Evolutionary conservation across 2,329 filamentous ascomycete genomes (phyloP).

Genomic region (Apiospora pterosperma): DNA sequence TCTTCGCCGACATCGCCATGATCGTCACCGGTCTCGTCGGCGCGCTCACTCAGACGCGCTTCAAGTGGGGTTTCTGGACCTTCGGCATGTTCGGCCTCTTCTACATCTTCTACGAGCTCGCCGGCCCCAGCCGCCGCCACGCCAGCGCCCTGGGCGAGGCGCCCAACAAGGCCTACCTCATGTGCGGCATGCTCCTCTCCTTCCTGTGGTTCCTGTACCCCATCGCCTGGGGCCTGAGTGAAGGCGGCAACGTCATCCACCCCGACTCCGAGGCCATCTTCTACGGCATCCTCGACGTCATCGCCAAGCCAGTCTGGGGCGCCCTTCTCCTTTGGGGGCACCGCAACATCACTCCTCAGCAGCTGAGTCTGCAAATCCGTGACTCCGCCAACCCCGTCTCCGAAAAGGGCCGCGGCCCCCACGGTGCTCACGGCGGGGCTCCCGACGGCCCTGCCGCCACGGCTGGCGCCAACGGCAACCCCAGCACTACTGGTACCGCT

Average conservation of each 20-base stretch:
- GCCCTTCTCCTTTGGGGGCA: slow-evolving; percentile 60
- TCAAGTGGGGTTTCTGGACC: slow-evolving; percentile 67
- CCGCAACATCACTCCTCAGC: slow-evolving; percentile 55
- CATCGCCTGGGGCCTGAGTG: slow-evolving; percentile 59
- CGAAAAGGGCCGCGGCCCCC: neutral
- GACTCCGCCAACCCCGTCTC: slow-evolving; percentile 7
- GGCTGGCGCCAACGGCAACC: neutral
- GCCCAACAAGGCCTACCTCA: slow-evolving; percentile 49
- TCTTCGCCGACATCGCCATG: slow-evolving; percentile 64
- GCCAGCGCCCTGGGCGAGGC: slow-evolving; percentile 51
- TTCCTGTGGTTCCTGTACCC: slow-evolving; percentile 64
- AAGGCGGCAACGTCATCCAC: slow-evolving; percentile 63
- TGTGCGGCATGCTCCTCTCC: slow-evolving; percentile 55
- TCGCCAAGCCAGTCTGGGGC: slow-evolving; percentile 63
- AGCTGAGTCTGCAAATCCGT: slow-evolving; percentile 47
- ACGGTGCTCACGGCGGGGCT: neutral
- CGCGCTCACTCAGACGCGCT: slow-evolving; percentile 56
- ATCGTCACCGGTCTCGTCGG: slow-evolving; percentile 65
- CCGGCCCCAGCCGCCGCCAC: slow-evolving; percentile 50
- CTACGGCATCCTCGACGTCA: slow-evolving; percentile 63
- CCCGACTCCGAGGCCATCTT: slow-evolving; percentile 66
- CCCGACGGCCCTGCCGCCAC: slow-evolving; percentile 11
- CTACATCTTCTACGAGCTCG: slow-evolving; percentile 59
- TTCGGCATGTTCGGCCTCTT: slow-evolving; percentile 54
- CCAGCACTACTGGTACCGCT: neutral